phyloP scores from a whole-genome alignment of 345 rosid genomes.

The Brassica rapa region DNA sequence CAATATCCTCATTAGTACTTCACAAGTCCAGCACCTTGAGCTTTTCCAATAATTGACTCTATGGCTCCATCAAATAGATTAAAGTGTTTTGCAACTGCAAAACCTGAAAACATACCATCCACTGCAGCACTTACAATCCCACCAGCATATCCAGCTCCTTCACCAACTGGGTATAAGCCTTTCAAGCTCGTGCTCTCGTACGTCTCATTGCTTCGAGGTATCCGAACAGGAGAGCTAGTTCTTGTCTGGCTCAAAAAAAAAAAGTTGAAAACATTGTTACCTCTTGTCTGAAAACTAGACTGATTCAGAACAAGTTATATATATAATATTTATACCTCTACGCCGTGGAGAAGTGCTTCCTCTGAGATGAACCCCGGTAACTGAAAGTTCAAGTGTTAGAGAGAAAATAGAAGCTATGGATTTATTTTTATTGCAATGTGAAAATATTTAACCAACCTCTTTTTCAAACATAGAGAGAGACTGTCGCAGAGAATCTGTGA shows the following conservation, averaged over 20 bases:
- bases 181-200: constrained; percentile 73
- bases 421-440: constrained; percentile 1
- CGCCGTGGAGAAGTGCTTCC: constrained; percentile 93
- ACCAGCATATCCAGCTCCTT: constrained; percentile 99
- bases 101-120: constrained; percentile 89
- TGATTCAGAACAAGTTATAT: neutral
- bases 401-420: constrained; percentile 12
- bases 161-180: constrained; percentile 92
- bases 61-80: constrained; percentile 55
- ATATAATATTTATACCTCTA: constrained; percentile 59
- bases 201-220: constrained; percentile 65
- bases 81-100: constrained; percentile 75
- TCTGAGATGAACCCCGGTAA: constrained; percentile 84
- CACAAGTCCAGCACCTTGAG: constrained; percentile 56
- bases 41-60: constrained; percentile 70
- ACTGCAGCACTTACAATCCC: constrained; percentile 98
- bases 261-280: neutral
- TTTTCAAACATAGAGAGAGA: constrained; percentile 73
- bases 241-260: constrained; percentile 52
- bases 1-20: constrained; percentile 53
- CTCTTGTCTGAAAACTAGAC: neutral
- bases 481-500: constrained; percentile 69
- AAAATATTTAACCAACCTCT: constrained; percentile 53
- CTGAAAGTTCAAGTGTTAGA: constrained; percentile 48
- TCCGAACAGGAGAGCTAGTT: constrained; percentile 87